Conservation (phyloP, 129 eudicot genomes). For the Calendula officinalis region DNA sequence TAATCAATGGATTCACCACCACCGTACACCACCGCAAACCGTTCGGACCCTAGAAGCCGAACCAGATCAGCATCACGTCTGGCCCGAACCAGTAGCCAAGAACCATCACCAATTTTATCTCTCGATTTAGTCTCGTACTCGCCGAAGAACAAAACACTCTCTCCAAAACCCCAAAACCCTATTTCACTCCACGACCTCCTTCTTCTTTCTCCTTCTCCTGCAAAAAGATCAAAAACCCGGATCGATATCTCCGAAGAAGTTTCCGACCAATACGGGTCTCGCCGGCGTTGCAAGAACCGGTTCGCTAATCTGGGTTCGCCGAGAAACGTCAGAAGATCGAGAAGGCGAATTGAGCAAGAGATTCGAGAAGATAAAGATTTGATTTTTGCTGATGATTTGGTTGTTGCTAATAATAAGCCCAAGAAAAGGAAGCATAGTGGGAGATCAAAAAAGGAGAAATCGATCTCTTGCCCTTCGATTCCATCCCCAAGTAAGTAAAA, state of each 20-base stretch:
- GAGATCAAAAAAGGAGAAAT: slow-evolving; percentile 58
- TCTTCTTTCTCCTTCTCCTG: slow-evolving; percentile 60
- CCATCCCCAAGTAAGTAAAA: slow-evolving; percentile 50
- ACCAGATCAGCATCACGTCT: slow-evolving; percentile 55
- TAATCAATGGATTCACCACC: too few relatives aligned
- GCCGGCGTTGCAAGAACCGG: slow-evolving; percentile 42
- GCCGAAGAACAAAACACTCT: slow-evolving; percentile 24
- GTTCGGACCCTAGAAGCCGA: too few relatives aligned
- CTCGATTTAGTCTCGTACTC: slow-evolving; percentile 53
- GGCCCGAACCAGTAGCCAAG: slow-evolving; percentile 31
- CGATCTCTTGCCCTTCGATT: slow-evolving; percentile 27
- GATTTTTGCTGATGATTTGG: slow-evolving; percentile 49
- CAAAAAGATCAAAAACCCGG: slow-evolving; percentile 43
- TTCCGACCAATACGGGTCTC: slow-evolving; percentile 18
- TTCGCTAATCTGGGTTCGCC: slow-evolving; percentile 55
- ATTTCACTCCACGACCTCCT: slow-evolving; percentile 46
- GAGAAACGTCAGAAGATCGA: slow-evolving; percentile 45
- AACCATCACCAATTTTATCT: slow-evolving; percentile 33
- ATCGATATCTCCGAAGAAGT: slow-evolving; percentile 38
- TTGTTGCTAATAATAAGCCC: slow-evolving; percentile 39
- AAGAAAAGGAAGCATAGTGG: slow-evolving; percentile 62
- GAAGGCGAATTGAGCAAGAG: slow-evolving; percentile 64
- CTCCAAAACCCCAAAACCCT: slow-evolving; percentile 37
- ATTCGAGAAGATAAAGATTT: slow-evolving; percentile 52
- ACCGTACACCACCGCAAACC: too few relatives aligned